A percentile compares a stretch with the other conserved stretches of the same genome.
Conservation (phyloP, 2,329 filamentous ascomycete species). For the Colletotrichum sansevieriae region DNA sequence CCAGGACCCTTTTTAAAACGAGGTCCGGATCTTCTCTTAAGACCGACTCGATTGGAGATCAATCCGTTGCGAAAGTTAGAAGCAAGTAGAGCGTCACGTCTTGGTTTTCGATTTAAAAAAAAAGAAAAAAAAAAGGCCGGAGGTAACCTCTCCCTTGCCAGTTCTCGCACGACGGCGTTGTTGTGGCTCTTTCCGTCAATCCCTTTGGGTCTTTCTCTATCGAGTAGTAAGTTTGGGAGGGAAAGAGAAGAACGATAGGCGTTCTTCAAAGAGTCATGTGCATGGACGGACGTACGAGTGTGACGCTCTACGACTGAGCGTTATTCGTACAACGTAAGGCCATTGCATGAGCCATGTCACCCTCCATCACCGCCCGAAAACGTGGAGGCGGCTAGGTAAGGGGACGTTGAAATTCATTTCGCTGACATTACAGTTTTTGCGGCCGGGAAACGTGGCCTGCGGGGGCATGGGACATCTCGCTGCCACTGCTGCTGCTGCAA, state of each 20-base stretch:
- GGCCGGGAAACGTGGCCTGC: constrained; percentile 1
- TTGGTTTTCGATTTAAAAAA: constrained; percentile 1
- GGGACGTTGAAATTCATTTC: background rate
- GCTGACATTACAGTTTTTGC: background rate
- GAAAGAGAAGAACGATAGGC: constrained; percentile 6
- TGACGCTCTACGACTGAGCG: background rate
- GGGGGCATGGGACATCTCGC: background rate
- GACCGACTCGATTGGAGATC: constrained; percentile 9
- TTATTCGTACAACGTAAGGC: constrained; percentile 22
- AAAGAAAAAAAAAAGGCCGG: background rate
- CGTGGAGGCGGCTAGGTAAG: constrained; percentile 2
- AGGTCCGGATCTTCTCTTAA: background rate
- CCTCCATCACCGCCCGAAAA: constrained; percentile 19
- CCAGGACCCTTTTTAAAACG: background rate
- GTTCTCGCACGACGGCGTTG: background rate
- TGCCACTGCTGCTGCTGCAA: constrained; percentile 4
- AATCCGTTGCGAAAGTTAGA: background rate
- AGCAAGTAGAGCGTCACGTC: background rate
- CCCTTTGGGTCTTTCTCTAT: no score
- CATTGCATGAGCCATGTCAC: constrained; percentile 31
- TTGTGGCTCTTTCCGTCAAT: no score
- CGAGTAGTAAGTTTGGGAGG: background rate
- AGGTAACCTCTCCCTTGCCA: no score
- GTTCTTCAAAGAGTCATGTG: constrained; percentile 29
- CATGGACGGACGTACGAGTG: background rate